Conservation (phyloP, 306 rosid genomes). For the Vigna reflexopilosa region DNA sequence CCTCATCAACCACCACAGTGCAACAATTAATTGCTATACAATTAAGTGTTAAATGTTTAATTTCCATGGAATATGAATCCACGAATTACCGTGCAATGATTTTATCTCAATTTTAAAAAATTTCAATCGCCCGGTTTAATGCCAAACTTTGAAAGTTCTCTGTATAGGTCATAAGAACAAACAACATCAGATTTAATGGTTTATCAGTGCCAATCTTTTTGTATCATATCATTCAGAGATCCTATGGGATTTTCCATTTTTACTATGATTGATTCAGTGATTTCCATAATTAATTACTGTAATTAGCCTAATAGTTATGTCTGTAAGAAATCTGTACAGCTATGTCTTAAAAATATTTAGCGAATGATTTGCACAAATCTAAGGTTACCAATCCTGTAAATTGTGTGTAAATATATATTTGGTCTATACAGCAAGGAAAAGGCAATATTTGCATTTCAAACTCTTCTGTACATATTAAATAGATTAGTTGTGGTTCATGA, state of each 20-base stretch:
- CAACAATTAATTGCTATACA: constrained; percentile 4
- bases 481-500: neutral
- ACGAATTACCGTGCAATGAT: neutral
- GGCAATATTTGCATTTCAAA: neutral
- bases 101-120: neutral
- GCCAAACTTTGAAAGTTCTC: neutral
- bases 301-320: neutral
- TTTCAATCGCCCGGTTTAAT: neutral
- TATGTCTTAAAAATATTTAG: neutral
- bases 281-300: neutral
- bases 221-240: neutral
- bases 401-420: neutral
- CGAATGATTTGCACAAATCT: neutral
- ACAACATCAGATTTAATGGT: neutral
- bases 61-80: neutral
- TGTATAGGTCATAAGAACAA: neutral
- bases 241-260: neutral
- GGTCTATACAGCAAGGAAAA: neutral
- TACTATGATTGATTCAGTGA: neutral
- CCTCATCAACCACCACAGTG: neutral
- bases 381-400: neutral
- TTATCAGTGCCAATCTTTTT: neutral
- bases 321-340: neutral
- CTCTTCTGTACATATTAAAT: neutral
- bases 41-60: neutral